Evolutionary conservation across 2,329 filamentous ascomycete species (phyloP), one percentile per base, ranked within the genome.

Genomic region (Arthroderma sp.): DNA sequence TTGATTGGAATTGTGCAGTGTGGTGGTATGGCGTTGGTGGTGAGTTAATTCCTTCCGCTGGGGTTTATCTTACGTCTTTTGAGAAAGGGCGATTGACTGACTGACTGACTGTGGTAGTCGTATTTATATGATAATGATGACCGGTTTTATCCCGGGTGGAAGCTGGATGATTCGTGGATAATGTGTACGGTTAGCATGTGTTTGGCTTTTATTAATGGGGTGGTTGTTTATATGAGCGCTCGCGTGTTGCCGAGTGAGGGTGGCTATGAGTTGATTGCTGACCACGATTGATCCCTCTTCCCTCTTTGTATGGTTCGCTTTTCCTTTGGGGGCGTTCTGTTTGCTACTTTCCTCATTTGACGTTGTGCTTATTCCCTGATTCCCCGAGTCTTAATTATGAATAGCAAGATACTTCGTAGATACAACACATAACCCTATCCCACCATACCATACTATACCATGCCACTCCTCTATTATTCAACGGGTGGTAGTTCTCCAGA

Each of bases 41-140:
- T 93, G 70, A 61, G 84, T 74, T 40, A 36, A 11, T 22, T 37
- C 10, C 36, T 31, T 31, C n/a, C 27, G 31, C 30, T 32, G 15
- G 38, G 10, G 30, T 27, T 22, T 5, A 22, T 8, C 5, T 29
- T 8, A 47, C 15, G 40, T 38, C 44, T 38, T 45, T 34, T 22
- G 11, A 10, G 11, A 29, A 7, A 6, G 36, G 27, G 10, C 11
- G 34, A 15, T 3, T 34, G 11, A 40, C 5, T 39, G 15, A 37
- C 22, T 36, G 10, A 30, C 45, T 51, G 36, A 52, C 42, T 32
- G 15, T 33, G 15, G 36, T 53, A 94, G 86, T 80, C 85, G 11
- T 91, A 86, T 59, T 72, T 94, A 11, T 88, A 79, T 61, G 82
- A 94, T 53, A 73, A 89, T 58, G 84, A 94, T 60, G 77, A 83